Evolutionary conservation across 1,284 basidiomycete species (phyloP).

Genomic region (Termitomyces sp.): DNA sequence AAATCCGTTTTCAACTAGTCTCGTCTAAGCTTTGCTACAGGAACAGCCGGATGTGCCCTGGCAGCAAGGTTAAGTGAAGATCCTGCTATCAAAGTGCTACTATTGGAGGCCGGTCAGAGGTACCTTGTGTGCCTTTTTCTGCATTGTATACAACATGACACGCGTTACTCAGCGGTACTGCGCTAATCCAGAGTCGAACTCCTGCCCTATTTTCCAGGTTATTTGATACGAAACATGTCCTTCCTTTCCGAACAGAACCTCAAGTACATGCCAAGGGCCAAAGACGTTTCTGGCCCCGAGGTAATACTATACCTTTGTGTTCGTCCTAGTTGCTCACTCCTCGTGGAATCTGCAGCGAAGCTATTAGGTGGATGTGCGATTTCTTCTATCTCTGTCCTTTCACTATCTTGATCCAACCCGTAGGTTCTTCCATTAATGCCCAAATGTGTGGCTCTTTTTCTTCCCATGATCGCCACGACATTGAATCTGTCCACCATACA

Average conservation of each 20-base stretch:
- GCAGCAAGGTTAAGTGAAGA: slow-evolving; percentile 63
- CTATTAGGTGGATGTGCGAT: slow-evolving; percentile 58
- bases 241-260: slow-evolving; percentile 43
- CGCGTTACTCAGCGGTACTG: slow-evolving; percentile 25
- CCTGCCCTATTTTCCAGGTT: slow-evolving; percentile 32
- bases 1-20: not conserved
- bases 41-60: slow-evolving; percentile 65
- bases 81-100: slow-evolving; percentile 46
- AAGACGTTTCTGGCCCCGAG: slow-evolving; percentile 50
- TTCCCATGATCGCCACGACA: not conserved
- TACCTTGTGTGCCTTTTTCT: slow-evolving; percentile 20
- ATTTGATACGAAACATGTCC: slow-evolving; percentile 38
- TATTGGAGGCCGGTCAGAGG: slow-evolving; percentile 67
- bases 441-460: slow-evolving; percentile 35
- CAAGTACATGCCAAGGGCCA: slow-evolving; percentile 40
- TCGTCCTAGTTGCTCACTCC: not conserved
- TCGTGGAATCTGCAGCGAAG: slow-evolving; percentile 34
- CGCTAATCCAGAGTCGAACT: slow-evolving; percentile 26
- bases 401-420: not conserved
- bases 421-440: slow-evolving; percentile 57
- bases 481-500: slow-evolving; percentile 20
- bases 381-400: not conserved
- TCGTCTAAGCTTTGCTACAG: slow-evolving; percentile 26
- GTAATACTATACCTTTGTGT: slow-evolving; percentile 24
- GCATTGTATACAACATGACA: not conserved